phyloP scores from a whole-genome alignment of 73 alveolate genomes.

The Paramecium pentaurelia region DNA sequence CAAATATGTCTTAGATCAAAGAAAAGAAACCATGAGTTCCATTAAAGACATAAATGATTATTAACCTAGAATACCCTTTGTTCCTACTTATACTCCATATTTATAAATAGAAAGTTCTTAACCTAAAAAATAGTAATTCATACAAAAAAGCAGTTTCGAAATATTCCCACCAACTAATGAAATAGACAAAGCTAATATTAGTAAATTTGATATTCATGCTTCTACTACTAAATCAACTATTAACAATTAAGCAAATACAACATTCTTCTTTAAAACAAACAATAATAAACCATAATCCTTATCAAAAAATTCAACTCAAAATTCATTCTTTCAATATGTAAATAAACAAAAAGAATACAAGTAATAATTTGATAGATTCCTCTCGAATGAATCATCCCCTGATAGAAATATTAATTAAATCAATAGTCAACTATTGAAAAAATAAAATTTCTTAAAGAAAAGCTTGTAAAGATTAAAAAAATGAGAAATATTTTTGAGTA shows the following conservation, averaged over 20 bases:
- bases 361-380: background rate
- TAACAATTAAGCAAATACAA: background rate
- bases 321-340: background rate
- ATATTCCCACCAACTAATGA: background rate
- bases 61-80: background rate
- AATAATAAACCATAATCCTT: background rate
- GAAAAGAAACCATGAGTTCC: background rate
- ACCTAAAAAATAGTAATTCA: background rate
- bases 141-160: background rate
- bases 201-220: background rate
- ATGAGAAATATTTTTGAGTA: background rate
- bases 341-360: background rate
- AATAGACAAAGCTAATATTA: background rate
- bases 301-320: background rate
- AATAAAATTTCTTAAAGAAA: background rate
- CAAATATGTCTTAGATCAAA: background rate
- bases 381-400: conserved; percentile 8
- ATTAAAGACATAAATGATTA: background rate
- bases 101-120: background rate
- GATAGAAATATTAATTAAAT: background rate
- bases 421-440: background rate
- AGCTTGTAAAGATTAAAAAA: background rate
- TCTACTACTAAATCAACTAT: background rate
- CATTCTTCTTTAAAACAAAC: background rate
- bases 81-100: background rate